Conservation (phyloP, 345 rosid genomes). For the Angophora floribunda region DNA sequence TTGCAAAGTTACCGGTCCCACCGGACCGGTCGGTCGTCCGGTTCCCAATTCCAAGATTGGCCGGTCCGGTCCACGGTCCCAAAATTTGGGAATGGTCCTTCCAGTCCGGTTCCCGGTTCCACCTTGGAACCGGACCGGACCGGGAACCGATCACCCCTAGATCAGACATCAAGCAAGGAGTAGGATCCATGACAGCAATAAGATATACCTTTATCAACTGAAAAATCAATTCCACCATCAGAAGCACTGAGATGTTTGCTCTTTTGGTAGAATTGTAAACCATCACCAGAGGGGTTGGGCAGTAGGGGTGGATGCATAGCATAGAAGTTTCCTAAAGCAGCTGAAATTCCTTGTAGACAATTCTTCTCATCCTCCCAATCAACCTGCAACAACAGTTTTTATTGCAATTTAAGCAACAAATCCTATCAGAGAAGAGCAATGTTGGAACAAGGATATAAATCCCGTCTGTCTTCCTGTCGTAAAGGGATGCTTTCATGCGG, state of each 20-base stretch:
- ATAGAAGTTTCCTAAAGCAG: conserved; percentile 84
- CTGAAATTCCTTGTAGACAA: conserved; percentile 83
- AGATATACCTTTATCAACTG: conserved; percentile 25
- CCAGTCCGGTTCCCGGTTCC: too few relatives aligned
- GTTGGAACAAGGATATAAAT: background rate
- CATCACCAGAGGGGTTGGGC: conserved; percentile 81
- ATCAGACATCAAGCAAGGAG: background rate
- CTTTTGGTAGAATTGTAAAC: conserved; percentile 51
- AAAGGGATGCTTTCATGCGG: background rate
- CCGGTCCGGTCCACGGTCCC: too few relatives aligned
- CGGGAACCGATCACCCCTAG: too few relatives aligned
- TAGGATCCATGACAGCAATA: background rate
- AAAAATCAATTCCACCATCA: conserved; percentile 10
- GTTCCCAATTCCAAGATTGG: too few relatives aligned
- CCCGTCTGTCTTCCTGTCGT: background rate
- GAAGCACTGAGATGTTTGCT: conserved; percentile 16
- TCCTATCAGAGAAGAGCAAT: background rate
- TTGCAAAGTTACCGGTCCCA: too few relatives aligned
- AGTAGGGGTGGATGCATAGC: conserved; percentile 87
- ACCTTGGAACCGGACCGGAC: too few relatives aligned
- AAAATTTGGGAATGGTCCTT: too few relatives aligned
- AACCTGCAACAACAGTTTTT: conserved; percentile 30
- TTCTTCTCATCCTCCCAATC: conserved; percentile 83
- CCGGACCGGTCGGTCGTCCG: too few relatives aligned
- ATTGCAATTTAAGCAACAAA: background rate